These are phyloP conservation scores for Xerocomus amazonicus DNA, from an alignment of 1,284 basidiomycete species.

Conservation along the genomic window DNA sequence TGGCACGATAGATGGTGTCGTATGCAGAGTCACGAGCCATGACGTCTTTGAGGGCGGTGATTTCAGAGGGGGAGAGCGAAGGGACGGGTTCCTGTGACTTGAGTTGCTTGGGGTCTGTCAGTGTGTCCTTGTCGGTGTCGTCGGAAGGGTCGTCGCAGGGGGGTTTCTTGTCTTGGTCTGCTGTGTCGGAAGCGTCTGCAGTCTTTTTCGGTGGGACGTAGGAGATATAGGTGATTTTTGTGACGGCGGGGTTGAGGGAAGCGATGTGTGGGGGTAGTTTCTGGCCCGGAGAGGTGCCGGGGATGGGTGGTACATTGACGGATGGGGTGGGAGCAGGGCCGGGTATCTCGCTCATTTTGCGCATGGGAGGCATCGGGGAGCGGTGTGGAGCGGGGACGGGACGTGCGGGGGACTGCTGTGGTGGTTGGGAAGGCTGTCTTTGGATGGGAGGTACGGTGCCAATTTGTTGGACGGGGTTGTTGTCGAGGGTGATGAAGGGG, in stretches of 20 bases:
- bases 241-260: constrained; percentile 33
- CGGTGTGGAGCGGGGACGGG: constrained; percentile 17
- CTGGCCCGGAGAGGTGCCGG: constrained; percentile 27
- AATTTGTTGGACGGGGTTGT: not conserved
- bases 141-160: constrained; percentile 3
- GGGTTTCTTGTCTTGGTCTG: constrained; percentile 28
- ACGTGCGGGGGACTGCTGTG: constrained; percentile 28
- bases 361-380: constrained; percentile 25
- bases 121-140: constrained; percentile 22
- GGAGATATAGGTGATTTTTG: constrained; percentile 32
- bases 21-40: constrained; percentile 49
- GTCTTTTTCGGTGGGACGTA: constrained; percentile 20
- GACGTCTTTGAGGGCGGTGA: constrained; percentile 41
- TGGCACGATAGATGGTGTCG: constrained; percentile 34
- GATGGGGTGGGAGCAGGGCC: constrained; percentile 15
- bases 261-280: constrained; percentile 35
- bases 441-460: too few relatives aligned
- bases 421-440: constrained; percentile 28
- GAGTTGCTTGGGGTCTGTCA: constrained; percentile 13
- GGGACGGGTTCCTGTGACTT: constrained; percentile 34
- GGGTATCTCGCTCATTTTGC: constrained; percentile 24
- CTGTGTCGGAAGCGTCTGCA: constrained; percentile 17
- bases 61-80: constrained; percentile 38
- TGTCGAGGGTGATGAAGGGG: constrained; percentile 28
- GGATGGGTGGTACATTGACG: constrained; percentile 25